phyloP scores from a whole-genome alignment of 495 filamentous ascomycete genomes.

The Penicillium cosmopolitanum region DNA sequence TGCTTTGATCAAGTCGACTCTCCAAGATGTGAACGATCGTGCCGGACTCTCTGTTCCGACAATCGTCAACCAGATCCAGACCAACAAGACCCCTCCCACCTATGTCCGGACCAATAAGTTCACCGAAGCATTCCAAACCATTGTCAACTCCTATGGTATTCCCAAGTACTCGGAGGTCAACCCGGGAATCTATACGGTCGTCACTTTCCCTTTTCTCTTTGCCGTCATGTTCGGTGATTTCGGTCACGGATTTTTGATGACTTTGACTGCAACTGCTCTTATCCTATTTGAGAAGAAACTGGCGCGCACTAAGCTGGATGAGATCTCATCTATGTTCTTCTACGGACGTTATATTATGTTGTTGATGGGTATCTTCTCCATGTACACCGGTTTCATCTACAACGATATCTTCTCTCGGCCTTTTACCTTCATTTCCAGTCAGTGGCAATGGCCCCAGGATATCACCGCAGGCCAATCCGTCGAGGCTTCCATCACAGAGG shows the following conservation, averaged over 20 bases:
- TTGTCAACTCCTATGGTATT: conserved; percentile 97
- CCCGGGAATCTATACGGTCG: conserved; percentile 88
- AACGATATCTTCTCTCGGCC: conserved; percentile 97
- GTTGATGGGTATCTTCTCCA: conserved; percentile 95
- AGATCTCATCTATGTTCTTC: conserved; percentile 96
- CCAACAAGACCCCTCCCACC: conserved; percentile 94
- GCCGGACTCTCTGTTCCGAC: conserved; percentile 93
- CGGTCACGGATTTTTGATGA: conserved; percentile 89
- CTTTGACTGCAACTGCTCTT: conserved; percentile 79
- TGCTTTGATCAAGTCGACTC: conserved; percentile 88
- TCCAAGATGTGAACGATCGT: conserved; percentile 95
- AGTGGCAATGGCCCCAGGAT: conserved; percentile 81
- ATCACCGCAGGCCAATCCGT: conserved; percentile 64
- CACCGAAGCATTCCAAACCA: conserved; percentile 97
- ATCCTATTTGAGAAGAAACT: conserved; percentile 93
- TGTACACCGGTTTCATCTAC: conserved; percentile 97
- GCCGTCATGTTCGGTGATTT: conserved; percentile 99
- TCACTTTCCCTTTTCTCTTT: conserved; percentile 98
- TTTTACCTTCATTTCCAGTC: conserved; percentile 82
- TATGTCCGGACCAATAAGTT: conserved; percentile 98
- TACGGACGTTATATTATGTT: conserved; percentile 98
- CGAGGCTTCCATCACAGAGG: conserved; percentile 63
- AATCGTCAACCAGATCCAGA: conserved; percentile 95
- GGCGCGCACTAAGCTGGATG: conserved; percentile 82
- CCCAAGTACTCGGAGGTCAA: conserved; percentile 98